Base-by-base conservation (phyloP, 148 eudicot genomes). In the Linanthus parryae region DNA sequence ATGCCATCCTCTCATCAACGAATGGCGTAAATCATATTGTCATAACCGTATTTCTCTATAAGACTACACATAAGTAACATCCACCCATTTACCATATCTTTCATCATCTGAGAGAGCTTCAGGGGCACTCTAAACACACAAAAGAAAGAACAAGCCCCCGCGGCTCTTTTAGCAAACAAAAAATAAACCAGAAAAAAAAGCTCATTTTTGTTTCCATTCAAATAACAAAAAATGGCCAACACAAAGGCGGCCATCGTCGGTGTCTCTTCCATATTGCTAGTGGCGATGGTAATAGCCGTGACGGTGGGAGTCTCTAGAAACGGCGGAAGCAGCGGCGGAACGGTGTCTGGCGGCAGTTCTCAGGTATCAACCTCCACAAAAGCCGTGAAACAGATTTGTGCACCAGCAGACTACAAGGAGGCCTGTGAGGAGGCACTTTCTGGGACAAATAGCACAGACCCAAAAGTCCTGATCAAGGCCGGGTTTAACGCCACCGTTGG, bases 401-500 rank as follows among this genome's bases (percentile, higher is more conserved):
- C 64, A n/a, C 67, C 62, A 4, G 64, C 76, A 0, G 57, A 63
- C n/a, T 73, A 73, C 41, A 59, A 67, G 37, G 46, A 61, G 2
- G 34, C 74, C 4, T 80, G 85, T 26, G 44, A 19, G 5, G 6
- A 34, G 1, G 54, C 67, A 26, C 76, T 80, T 13, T 13, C 33
- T 0, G 65, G 62, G 8, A 35, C 24, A 6, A 64, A 80, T 54
- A 48, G 63, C 17, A 24, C 40, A 13, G 70, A 76, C 59, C 79
- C 79, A 0, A 76, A 61, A n/a, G 60, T 63, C 5, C 74, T 80
- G 8, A 47, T 80, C 27, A 44, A 61, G 64, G 24, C 36, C 2
- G 74, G 67, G 0, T 76, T 80, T 54, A 42, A 73, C 2, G 54
- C 52, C 16, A 58, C 82, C 4, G 24, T 67, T 2, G 11, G 20